Base-by-base conservation (phyloP, 352 stramenopile genomes). In the Phytopythium mirpurense region DNA sequence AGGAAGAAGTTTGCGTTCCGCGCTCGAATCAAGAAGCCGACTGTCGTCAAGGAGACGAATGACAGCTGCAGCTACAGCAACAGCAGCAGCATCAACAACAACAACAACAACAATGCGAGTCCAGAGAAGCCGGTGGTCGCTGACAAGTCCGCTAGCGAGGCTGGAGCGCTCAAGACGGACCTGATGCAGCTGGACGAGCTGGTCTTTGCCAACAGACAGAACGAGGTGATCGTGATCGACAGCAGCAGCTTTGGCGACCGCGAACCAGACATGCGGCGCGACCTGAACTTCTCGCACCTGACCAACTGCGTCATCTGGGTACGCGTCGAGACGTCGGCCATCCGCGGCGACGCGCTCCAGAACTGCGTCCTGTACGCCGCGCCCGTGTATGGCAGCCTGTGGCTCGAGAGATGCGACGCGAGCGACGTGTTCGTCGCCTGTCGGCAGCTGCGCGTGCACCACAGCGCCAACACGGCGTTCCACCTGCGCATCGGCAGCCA, bases 1-100 rank as follows among this genome's bases (percentile, higher is more conserved):
- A 71, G 87, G 35, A 94, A 93, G 63, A 93, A 92, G 57, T 96
- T 96, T 29, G 68, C 77, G 6, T 96, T 96, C 48, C 68, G 72
- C 57, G 65, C 68, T 26, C 72, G 67, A 32, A 62, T 55, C 7
- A 60, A 40, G 15, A 70, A 68, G 29, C 52, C 52, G 18, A 56
- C 57, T 9, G n/a, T 42, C 1, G 27, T 26, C 11, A 65, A 64
- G 24, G 55, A 54, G n/a, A n/a, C n/a, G n/a, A n/a, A n/a, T n/a
- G n/a, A n/a, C n/a, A n/a, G n/a, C n/a, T n/a, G n/a, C n/a, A n/a
- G n/a, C n/a, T n/a, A n/a, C n/a, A n/a, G n/a, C n/a, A n/a, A n/a
- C n/a, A n/a, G n/a, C n/a, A n/a, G n/a, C n/a, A n/a, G n/a, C 18
- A 59, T 59, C 18, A 55, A 62, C 21, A 42, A 68, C 38, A 49